Conservation (phyloP, 2,329 filamentous ascomycete genomes). For the Aspergillus terreus region DNA sequence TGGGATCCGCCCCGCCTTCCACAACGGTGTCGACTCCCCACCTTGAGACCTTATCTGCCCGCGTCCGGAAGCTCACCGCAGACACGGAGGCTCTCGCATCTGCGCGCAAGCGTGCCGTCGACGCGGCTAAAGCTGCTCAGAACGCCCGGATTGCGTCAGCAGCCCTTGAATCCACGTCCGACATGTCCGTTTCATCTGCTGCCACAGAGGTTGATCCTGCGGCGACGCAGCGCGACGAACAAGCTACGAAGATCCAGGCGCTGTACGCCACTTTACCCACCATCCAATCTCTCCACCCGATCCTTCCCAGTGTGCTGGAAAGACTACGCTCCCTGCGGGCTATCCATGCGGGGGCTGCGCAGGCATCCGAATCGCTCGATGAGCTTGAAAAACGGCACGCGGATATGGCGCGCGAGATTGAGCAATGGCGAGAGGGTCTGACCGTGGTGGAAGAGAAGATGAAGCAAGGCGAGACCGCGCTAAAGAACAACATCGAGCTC, state of each 20-base stretch:
- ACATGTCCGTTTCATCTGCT: slow-evolving; percentile 24
- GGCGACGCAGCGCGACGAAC: slow-evolving; percentile 54
- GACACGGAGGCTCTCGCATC: slow-evolving; percentile 43
- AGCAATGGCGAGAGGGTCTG: slow-evolving; percentile 78
- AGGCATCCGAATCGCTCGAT: slow-evolving; percentile 72
- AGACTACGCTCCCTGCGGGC: slow-evolving; percentile 76
- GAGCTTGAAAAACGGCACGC: slow-evolving; percentile 74
- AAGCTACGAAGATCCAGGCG: slow-evolving; percentile 82
- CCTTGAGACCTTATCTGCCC: slow-evolving; percentile 41
- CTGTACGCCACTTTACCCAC: slow-evolving; percentile 85
- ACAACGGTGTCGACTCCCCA: slow-evolving; percentile 37
- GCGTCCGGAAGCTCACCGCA: slow-evolving; percentile 42
- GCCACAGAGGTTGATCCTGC: slow-evolving; percentile 54
- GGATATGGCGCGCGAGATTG: slow-evolving; percentile 79
- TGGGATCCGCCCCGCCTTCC: slow-evolving; percentile 14
- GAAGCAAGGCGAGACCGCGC: slow-evolving; percentile 62
- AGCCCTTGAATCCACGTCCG: slow-evolving; percentile 24
- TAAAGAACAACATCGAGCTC: slow-evolving; percentile 76
- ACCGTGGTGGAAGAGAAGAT: slow-evolving; percentile 75
- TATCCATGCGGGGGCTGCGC: slow-evolving; percentile 82
- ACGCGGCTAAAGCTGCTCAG: slow-evolving; percentile 41
- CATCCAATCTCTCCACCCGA: slow-evolving; percentile 79
- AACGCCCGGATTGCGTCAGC: slow-evolving; percentile 33
- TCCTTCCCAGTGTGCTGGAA: slow-evolving; percentile 81
- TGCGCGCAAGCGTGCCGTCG: slow-evolving; percentile 41